Evolutionary conservation across 208 protist species (phyloP).

Genomic region (Porcisia hertigi): DNA sequence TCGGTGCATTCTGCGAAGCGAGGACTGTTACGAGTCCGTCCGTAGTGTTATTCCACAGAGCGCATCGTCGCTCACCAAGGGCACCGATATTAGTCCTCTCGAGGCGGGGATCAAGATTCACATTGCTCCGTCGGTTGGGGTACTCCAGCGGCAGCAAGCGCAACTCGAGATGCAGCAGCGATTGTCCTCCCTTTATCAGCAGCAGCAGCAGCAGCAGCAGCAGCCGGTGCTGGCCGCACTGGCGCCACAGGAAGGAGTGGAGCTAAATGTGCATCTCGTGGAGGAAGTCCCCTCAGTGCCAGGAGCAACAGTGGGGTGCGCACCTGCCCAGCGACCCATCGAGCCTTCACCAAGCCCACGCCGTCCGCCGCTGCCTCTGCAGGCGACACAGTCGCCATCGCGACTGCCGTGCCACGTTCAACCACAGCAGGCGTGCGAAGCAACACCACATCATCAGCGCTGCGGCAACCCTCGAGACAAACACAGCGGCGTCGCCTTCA

Average conservation of each 20-base stretch:
- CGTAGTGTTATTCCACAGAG: conserved; percentile 70
- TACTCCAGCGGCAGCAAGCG: conserved; percentile 50
- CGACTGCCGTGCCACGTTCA: background rate
- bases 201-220: conserved; percentile 21
- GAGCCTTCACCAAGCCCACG: conserved; percentile 27
- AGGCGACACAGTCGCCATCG: background rate
- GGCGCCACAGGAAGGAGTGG: background rate
- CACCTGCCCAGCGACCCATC: background rate
- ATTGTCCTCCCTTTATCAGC: conserved; percentile 16
- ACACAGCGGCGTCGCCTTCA: background rate
- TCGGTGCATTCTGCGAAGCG: conserved; percentile 58
- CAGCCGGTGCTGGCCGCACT: background rate
- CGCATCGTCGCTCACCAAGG: conserved; percentile 82
- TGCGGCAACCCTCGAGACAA: background rate
- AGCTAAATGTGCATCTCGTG: background rate
- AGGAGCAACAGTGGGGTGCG: background rate
- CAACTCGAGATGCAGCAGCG: conserved; percentile 38
- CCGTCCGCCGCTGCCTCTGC: conserved; percentile 7
- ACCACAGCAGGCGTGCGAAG: background rate
- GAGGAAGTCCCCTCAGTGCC: background rate
- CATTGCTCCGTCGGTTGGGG: conserved; percentile 71
- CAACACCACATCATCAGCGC: conserved; percentile 2
- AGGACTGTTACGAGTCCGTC: conserved; percentile 72
- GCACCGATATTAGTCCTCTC: conserved; percentile 73
- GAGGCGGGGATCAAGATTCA: conserved; percentile 89